These are phyloP conservation scores for Tricladium varicosporioides DNA, from an alignment of 2,329 filamentous ascomycete species.

Conservation along the genomic window DNA sequence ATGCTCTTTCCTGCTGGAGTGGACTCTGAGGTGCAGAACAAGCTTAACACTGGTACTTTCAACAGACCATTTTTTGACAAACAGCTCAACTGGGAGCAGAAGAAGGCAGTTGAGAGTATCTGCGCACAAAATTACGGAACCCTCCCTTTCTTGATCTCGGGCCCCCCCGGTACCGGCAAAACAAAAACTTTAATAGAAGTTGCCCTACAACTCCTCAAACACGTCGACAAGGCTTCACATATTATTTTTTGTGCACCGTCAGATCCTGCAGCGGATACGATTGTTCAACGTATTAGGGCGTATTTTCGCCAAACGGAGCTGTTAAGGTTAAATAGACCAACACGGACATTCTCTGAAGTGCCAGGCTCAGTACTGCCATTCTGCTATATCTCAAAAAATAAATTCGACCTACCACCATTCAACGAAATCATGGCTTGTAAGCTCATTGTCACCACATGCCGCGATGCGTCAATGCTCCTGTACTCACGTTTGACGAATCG, in stretches of 20 bases:
- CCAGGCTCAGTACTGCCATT: slow-evolving; percentile 15
- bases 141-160: slow-evolving; percentile 22
- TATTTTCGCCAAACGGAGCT: slow-evolving; percentile 11
- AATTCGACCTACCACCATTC: slow-evolving; percentile 14
- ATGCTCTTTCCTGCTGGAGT: slow-evolving; percentile 15
- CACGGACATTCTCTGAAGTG: slow-evolving; percentile 19
- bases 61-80: slow-evolving; percentile 15
- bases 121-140: slow-evolving; percentile 16
- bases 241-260: slow-evolving; percentile 22
- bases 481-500: slow-evolving; percentile 18
- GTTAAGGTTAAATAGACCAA: slow-evolving; percentile 18
- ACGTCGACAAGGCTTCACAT: slow-evolving; percentile 11
- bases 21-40: slow-evolving; percentile 13
- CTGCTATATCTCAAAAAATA: slow-evolving; percentile 11
- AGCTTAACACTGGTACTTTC: slow-evolving; percentile 13
- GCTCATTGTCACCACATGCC: slow-evolving; percentile 20
- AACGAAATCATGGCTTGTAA: slow-evolving; percentile 18
- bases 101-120: slow-evolving; percentile 18
- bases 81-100: slow-evolving; percentile 21
- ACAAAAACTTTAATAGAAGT: slow-evolving; percentile 22
- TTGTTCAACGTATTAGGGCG: slow-evolving; percentile 14
- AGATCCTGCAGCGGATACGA: slow-evolving; percentile 20
- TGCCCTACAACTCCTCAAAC: slow-evolving; percentile 17
- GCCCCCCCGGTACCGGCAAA: slow-evolving; percentile 22
- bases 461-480: slow-evolving; percentile 20